Evolutionary conservation across 805 yeast species (phyloP).

Genomic region (Metschnikowia chrysomelidarum): DNA sequence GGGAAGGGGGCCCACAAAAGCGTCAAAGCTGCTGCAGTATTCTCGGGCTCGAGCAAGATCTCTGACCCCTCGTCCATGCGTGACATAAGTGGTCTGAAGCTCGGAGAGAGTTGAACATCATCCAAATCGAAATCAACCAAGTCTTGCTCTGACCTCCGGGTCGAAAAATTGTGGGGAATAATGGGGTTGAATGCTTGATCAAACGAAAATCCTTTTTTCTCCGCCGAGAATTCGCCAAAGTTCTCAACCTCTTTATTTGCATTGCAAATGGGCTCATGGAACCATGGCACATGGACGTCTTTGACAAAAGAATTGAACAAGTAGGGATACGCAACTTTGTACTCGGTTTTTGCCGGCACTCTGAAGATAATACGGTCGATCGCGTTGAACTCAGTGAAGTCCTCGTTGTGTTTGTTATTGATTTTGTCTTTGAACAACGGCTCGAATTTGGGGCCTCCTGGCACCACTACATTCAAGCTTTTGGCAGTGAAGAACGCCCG

Average conservation of each 20-base stretch:
- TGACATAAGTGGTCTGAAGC: constrained; percentile 51
- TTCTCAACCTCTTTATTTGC: constrained; percentile 43
- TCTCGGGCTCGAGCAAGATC: constrained; percentile 36
- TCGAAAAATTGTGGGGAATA: constrained; percentile 18
- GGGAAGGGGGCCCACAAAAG: constrained; percentile 86
- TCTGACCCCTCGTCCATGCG: constrained; percentile 6
- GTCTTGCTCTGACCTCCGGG: constrained; percentile 26
- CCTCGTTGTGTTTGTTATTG: constrained; percentile 63
- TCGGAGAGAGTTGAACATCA: constrained; percentile 35
- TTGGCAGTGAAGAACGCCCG: constrained; percentile 87
- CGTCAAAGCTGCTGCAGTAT: constrained; percentile 51
- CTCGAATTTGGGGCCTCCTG: constrained; percentile 96
- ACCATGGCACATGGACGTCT: constrained; percentile 59
- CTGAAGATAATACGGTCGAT: constrained; percentile 85
- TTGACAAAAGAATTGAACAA: constrained; percentile 77
- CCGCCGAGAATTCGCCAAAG: constrained; percentile 1
- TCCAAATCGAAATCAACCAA: constrained; percentile 14
- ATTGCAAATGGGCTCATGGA: constrained; percentile 61
- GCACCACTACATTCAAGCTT: constrained; percentile 80
- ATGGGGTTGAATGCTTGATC: constrained; percentile 59
- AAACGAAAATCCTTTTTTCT: constrained; percentile 52
- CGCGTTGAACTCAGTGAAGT: constrained; percentile 86
- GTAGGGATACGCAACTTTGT: constrained; percentile 82
- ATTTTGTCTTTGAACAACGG: constrained; percentile 65
- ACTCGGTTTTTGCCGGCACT: constrained; percentile 73